Evolutionary conservation across 768 basidiomycete species (phyloP), one percentile per base, ranked within the genome.

Genomic region (Tulasnella sp.): DNA sequence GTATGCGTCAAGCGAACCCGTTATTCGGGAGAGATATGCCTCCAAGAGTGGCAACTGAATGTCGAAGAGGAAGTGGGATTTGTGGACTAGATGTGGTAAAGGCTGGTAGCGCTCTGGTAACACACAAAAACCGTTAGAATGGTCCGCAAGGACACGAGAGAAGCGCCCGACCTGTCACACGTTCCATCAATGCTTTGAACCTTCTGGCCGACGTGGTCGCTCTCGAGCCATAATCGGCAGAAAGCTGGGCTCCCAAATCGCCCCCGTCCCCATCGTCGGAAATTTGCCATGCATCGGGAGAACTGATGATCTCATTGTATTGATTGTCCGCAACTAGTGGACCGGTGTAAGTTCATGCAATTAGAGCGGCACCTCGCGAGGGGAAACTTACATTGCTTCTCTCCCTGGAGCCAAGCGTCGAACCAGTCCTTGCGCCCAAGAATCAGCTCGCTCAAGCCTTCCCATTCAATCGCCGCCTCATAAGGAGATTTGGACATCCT

Each of bases 391-490:
- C 97, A 99, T 81, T 89, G 88, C 81, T 91, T 91, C 85, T 99
- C 98, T 20, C 93, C 96, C 40, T 89, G 88, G 44, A 98, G 83
- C 98, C 98, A 99, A 3, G 90, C 88, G 57, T 92, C 89, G 82
- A 96, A 98, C 96, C 96, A 99, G 77, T 93, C 92, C 74, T 89
- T 87, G 79, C 91, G 90, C 9, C 91, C 93, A 5, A 99, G 87
- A 13, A 99, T 90, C 29, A 94, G 88, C 35, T 91, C 91, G 80
- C 93, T 92, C 46, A 95, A 85, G 0, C 98, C 96, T 77, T 90
- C 87, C 93, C 93, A 95, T 37, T 85, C 84, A 6, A 70, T 74
- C 32, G 51, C 44, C 11, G 73, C 7, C 15, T 74, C 73, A 55
- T 16, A 48, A 69, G 46, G 80, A 80, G n/a, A 73, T 81, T 44